Percentiles rank a stretch among this genome's conserved stretches.
Conservation (phyloP, 2,329 filamentous ascomycete species). For the Aspergillus hiratsukae region DNA sequence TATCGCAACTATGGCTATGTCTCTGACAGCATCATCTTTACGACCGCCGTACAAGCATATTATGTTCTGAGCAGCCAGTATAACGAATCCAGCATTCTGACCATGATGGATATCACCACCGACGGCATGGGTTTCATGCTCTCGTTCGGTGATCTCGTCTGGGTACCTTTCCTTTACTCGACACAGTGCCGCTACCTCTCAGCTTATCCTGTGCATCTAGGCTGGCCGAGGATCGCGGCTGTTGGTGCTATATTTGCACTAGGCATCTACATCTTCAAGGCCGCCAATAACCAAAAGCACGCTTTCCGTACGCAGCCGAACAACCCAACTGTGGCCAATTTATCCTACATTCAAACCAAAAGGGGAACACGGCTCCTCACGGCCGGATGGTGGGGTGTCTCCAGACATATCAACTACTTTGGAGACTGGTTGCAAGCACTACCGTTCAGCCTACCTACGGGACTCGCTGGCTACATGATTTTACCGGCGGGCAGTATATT, state of each 20-base stretch:
- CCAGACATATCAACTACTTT: constrained; percentile 88
- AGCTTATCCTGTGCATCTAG: constrained; percentile 69
- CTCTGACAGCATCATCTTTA: constrained; percentile 76
- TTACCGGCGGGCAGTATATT: constrained; percentile 18
- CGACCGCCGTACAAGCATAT: constrained; percentile 67
- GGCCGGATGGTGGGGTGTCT: constrained; percentile 84
- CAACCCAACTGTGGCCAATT: constrained; percentile 70
- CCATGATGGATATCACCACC: constrained; percentile 84
- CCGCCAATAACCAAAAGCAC: constrained; percentile 87
- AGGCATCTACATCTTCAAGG: constrained; percentile 82
- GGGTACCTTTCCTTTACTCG: constrained; percentile 84
- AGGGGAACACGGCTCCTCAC: constrained; percentile 72
- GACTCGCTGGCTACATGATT: constrained; percentile 72
- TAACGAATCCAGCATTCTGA: constrained; percentile 80
- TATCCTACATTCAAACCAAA: constrained; percentile 78
- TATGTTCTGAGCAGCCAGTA: constrained; percentile 78
- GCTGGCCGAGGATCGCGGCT: constrained; percentile 57
- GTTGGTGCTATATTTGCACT: constrained; percentile 63
- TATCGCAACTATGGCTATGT: constrained; percentile 75
- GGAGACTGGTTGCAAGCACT: constrained; percentile 90
- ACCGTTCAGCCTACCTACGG: constrained; percentile 80
- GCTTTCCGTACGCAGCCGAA: constrained; percentile 80
- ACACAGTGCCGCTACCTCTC: constrained; percentile 78
- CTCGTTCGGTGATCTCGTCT: constrained; percentile 80
- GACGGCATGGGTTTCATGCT: constrained; percentile 95